Evolutionary conservation across 805 yeast species (phyloP), one percentile per base, ranked within the genome.

Genomic region (Metschnikowia gelsemii): DNA sequence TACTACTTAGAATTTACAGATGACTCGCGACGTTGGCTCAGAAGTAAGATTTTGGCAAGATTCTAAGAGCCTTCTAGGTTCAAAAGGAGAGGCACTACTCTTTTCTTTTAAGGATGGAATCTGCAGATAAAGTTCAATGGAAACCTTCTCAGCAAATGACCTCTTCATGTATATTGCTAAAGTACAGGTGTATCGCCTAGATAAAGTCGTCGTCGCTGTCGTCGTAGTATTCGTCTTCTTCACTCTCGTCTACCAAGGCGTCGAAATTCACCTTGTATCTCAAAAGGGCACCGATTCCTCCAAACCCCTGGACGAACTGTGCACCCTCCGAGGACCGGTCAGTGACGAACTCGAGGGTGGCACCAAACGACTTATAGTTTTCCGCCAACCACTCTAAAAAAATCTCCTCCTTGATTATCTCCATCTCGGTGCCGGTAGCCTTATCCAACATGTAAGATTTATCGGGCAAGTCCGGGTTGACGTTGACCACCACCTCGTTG

Each of bases 271-370:
- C 93, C 70, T 89, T 89, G 71, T 93, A 93, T 73, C 99, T 88
- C 64, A 93, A 74, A 56, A 93, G 64, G 44, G 96, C 97, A 66
- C 99, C 99, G 53, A 93, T 79, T 72, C 99, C 99, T 84, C 99
- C 99, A 62, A 93, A 93, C 46, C 99, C 99, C 57, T 82, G 84
- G 46, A 85, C 95, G 68, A 93, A 93, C 73, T 93, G 99, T 33
- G 98, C 95, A 75, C 99, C 99, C 70, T 93, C 99, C 32, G 95
- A 84, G 17, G 96, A 86, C 70, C 88, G 82, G 72, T 93, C 98
- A 37, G 97, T 87, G 54, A 93, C 96, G 57, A 93, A 93, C 73
- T 93, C 99, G 57, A 93, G 77, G 46, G 84, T 80, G 39, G 99
- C 96, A 78, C 99, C 99, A 58, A 79, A 93, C 58, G 78, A 85